phyloP scores from a whole-genome alignment of 495 filamentous ascomycete species.

The Penicillium desertorum region DNA sequence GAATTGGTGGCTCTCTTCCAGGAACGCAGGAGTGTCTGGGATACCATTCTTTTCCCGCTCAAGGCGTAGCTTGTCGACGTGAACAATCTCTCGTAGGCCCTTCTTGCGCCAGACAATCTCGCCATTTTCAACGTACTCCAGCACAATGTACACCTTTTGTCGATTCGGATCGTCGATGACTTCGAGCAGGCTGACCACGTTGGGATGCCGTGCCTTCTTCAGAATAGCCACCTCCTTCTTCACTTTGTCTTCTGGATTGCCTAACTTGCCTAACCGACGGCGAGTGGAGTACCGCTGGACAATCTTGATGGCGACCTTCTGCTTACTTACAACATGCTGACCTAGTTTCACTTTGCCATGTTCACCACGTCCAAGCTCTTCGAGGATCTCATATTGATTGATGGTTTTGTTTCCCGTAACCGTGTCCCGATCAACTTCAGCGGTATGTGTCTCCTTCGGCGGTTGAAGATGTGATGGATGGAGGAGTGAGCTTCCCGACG shows the following conservation, averaged over 20 bases:
- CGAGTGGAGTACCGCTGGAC: slow-evolving; percentile 93
- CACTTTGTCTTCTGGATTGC: slow-evolving; percentile 84
- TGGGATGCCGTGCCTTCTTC: slow-evolving; percentile 94
- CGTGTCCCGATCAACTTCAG: slow-evolving; percentile 81
- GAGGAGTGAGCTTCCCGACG: slow-evolving; percentile 55
- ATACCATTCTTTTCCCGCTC: slow-evolving; percentile 68
- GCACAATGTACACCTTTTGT: slow-evolving; percentile 96
- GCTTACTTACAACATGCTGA: slow-evolving; percentile 69
- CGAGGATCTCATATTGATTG: slow-evolving; percentile 95
- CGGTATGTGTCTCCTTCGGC: slow-evolving; percentile 75
- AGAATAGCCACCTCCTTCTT: slow-evolving; percentile 96
- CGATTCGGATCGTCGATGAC: slow-evolving; percentile 95
- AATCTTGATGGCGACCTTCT: slow-evolving; percentile 96
- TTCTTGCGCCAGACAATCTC: slow-evolving; percentile 92
- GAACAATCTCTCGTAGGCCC: slow-evolving; percentile 73
- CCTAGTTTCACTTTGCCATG: slow-evolving; percentile 98
- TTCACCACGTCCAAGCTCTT: slow-evolving; percentile 91
- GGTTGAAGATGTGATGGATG: slow-evolving; percentile 65
- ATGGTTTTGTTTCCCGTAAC: slow-evolving; percentile 90
- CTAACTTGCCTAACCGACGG: slow-evolving; percentile 76
- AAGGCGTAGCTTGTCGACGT: slow-evolving; percentile 75
- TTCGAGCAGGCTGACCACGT: slow-evolving; percentile 91
- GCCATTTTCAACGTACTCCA: slow-evolving; percentile 90
- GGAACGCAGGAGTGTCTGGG: slow-evolving; percentile 47
- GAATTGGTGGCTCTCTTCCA: slow-evolving; percentile 63